phyloP scores from a whole-genome alignment of 176 grass and related monocot genomes.

The Cocos nucifera region DNA sequence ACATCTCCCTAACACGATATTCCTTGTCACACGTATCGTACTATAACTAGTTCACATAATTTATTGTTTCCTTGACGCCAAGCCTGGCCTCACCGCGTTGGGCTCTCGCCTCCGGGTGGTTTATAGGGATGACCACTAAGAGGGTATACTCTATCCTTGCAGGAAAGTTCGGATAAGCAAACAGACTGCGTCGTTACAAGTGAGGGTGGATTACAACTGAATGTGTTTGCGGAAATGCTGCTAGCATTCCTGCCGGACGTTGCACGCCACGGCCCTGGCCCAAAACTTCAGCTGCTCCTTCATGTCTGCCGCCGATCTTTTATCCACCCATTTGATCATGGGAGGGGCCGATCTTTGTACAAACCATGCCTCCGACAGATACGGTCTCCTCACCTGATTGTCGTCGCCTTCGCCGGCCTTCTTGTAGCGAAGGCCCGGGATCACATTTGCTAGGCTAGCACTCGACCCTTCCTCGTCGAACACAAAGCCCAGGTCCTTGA shows the following conservation, averaged over 20 bases:
- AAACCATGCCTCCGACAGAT: constrained; percentile 67
- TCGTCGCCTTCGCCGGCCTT: background rate
- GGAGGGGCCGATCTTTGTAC: constrained; percentile 23
- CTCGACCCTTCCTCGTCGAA: constrained; percentile 52
- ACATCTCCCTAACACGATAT: too few relatives aligned
- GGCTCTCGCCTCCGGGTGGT: too few relatives aligned
- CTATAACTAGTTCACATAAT: too few relatives aligned
- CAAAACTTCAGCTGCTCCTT: constrained; percentile 83
- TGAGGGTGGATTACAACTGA: too few relatives aligned
- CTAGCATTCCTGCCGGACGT: constrained; percentile 33
- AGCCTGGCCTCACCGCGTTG: too few relatives aligned
- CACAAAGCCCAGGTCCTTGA: constrained; percentile 87
- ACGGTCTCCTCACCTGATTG: constrained; percentile 19
- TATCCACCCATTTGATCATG: constrained; percentile 31
- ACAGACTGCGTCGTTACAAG: too few relatives aligned
- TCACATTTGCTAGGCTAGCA: constrained; percentile 38
- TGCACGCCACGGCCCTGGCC: constrained; percentile 90
- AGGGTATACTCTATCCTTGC: too few relatives aligned
- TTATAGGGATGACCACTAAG: too few relatives aligned
- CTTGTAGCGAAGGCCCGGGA: constrained; percentile 49
- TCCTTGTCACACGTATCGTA: too few relatives aligned
- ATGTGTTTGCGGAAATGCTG: background rate
- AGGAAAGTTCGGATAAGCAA: too few relatives aligned
- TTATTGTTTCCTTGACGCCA: too few relatives aligned
- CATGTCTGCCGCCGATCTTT: constrained; percentile 46